Percentiles rank a stretch among this genome's conserved stretches.
Conservation (phyloP, 495 filamentous ascomycete species). For the Bryoglossum gracile region DNA sequence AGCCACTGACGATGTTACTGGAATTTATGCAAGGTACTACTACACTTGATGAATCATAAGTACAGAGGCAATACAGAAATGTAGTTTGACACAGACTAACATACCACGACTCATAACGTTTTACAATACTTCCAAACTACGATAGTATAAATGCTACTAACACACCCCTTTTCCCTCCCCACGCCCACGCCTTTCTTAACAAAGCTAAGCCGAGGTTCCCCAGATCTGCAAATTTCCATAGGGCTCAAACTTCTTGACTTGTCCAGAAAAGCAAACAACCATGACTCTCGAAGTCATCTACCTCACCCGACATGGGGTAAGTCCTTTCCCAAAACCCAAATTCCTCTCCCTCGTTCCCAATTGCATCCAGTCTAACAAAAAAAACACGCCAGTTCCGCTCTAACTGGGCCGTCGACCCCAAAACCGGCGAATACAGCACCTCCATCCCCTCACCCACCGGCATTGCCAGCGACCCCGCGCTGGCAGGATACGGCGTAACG, state of each 20-base stretch:
- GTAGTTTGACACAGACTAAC: no score
- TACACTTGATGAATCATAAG: no score
- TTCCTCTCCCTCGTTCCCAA: not conserved
- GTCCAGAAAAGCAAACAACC: conserved; percentile 10
- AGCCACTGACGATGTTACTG: no score
- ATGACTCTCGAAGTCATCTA: conserved; percentile 68
- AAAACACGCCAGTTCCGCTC: conserved; percentile 63
- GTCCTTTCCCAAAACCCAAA: no score
- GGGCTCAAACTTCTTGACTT: not conserved
- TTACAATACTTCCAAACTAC: not conserved
- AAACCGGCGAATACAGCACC: conserved; percentile 65
- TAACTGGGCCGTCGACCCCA: conserved; percentile 60
- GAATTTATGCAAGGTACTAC: no score
- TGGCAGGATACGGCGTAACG: conserved; percentile 75
- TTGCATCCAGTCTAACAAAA: not conserved
- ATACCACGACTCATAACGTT: no score
- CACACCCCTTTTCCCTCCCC: not conserved
- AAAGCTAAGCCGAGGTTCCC: not conserved
- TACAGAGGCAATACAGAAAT: no score
- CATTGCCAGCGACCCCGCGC: conserved; percentile 76
- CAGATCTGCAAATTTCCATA: no score
- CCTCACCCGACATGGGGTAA: conserved; percentile 77
- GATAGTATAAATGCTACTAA: not conserved
- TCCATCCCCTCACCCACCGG: conserved; percentile 72
- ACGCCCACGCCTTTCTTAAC: no score